Evolutionary conservation across 2,329 filamentous ascomycete genomes (phyloP), one percentile per base, ranked within the genome.

Genomic region (Alternaria tenuissima): DNA sequence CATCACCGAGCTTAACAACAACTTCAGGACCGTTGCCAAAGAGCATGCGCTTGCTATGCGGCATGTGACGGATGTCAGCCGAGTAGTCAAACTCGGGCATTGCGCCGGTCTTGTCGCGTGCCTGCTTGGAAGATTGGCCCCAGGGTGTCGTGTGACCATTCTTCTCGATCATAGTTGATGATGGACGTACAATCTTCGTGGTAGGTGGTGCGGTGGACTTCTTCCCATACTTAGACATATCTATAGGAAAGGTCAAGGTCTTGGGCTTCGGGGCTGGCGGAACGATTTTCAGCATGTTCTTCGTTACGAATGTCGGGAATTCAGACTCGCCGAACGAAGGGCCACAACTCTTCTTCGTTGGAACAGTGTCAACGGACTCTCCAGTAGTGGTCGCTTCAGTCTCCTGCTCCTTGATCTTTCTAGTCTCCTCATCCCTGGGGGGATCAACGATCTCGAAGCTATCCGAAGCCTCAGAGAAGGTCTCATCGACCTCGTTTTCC

Each of bases 21-120:
- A 74, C 62, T 9, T 66, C 61, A 0, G 67, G 68, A 7, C 74
- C 72, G 12, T 67, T 65, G 0, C 57, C 66, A 6, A 71, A 71
- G 4, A 65, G 22, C 2, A 53, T 18, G 28, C 73, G 74, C 59
- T 75, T 47, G 4, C 53, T 61, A 5, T 55, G 59, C 2, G 62
- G 5, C 63, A 75, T 71, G 1, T 63, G 64, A 7, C 74, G 73
- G 12, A 76, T 68, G 20, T 68, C 62, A 7, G 54, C 32, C 0
- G 48, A 30, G 5, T 51, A 51, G 14, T 67, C 39, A 34, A 74
- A 60, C 1, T 48, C 28, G 0, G 69, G 69, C 7, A 63, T 54
- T 3, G 46, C 34, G 8, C 56, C 54, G 1, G 57, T 61, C 52
- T 64, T 65, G 1, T 36, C 7, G 16, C 46, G 59, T 16, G 42